These are phyloP conservation scores for Colletotrichum godetiae DNA, from an alignment of 2,329 filamentous ascomycete genomes.

Conservation along the genomic window DNA sequence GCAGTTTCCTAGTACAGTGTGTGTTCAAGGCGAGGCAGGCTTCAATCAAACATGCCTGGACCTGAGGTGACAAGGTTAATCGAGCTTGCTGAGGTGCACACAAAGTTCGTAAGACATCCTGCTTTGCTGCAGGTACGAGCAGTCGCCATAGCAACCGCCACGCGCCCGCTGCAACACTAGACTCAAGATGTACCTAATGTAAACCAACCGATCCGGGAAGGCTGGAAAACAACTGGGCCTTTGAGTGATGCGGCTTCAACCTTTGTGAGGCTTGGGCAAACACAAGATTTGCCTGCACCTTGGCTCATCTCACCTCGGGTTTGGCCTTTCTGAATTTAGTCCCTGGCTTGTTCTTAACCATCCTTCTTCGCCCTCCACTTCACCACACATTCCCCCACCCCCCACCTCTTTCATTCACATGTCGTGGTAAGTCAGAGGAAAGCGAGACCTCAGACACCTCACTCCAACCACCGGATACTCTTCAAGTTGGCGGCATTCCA, in stretches of 20 bases:
- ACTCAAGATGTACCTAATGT: background rate
- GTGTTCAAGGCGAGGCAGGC: background rate
- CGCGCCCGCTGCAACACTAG: background rate
- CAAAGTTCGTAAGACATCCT: background rate
- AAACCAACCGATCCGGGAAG: background rate
- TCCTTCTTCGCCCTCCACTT: slow-evolving; percentile 2
- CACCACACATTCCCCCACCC: slow-evolving; percentile 1
- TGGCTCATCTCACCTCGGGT: background rate
- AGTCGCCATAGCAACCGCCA: slow-evolving; percentile 8
- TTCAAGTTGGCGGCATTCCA: slow-evolving; percentile 18
- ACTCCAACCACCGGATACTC: background rate
- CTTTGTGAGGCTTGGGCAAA: background rate
- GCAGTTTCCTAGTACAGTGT: background rate
- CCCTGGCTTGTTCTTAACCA: background rate
- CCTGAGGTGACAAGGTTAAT: background rate
- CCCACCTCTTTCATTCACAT: slow-evolving; percentile 16
- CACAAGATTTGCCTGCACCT: background rate
- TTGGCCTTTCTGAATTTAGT: background rate
- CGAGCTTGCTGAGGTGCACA: background rate
- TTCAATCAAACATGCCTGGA: background rate
- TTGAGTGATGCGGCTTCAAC: background rate
- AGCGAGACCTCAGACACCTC: background rate
- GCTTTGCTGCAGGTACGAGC: background rate
- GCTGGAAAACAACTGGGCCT: background rate
- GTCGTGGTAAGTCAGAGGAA: background rate